These are phyloP conservation scores for Vicia sativa DNA, from an alignment of 306 rosid species.

Conservation along the genomic window DNA sequence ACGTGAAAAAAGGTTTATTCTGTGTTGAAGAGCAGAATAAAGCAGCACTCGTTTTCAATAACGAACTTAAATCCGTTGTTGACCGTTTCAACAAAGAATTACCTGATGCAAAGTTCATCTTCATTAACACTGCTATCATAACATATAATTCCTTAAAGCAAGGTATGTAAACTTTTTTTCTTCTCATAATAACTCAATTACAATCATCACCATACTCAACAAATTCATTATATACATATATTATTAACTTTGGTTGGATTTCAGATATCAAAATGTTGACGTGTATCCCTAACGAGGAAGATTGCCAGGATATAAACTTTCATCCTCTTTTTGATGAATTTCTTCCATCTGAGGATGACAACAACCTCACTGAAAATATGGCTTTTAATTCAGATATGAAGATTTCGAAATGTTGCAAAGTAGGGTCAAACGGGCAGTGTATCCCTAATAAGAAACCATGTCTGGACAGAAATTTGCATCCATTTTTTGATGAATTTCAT, in stretches of 20 bases:
- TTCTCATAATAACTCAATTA: no score
- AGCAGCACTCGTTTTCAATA: conserved; percentile 47
- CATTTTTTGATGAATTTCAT: conserved; percentile 52
- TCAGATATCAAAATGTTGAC: background rate
- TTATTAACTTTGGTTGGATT: conserved; percentile 20
- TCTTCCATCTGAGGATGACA: no score
- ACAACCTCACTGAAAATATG: no score
- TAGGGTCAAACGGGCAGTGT: no score
- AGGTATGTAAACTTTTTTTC: conserved; percentile 10
- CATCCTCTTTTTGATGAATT: no score
- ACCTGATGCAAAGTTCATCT: conserved; percentile 45
- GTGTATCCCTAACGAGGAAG: conserved; percentile 24
- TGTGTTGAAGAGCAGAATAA: conserved; percentile 50
- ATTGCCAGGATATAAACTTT: conserved; percentile 21
- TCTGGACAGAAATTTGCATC: background rate
- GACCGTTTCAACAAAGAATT: conserved; percentile 41
- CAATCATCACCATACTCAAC: no score
- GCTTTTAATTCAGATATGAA: no score
- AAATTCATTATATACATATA: background rate
- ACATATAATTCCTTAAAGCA: background rate
- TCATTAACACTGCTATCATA: conserved; percentile 2
- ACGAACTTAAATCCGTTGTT: conserved; percentile 42
- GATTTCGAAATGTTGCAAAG: no score
- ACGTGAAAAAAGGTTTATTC: conserved; percentile 40
- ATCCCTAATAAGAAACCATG: no score